Percentiles rank a stretch among this genome's conserved stretches.
Conservation (phyloP, 345 rosid species). For the Acer saccharum region DNA sequence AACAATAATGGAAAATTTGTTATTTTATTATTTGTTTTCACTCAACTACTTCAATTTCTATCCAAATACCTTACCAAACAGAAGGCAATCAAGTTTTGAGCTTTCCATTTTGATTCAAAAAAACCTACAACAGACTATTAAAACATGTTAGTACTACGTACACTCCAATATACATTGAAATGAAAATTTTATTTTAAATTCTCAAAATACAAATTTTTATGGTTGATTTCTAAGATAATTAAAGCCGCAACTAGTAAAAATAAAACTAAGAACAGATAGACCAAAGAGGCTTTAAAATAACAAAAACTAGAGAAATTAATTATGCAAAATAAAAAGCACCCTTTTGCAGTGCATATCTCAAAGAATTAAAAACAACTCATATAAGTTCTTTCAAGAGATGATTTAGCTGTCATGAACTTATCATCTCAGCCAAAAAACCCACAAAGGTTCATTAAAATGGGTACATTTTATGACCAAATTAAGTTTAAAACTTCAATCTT, state of each 20-base stretch:
- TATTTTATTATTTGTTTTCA: background rate
- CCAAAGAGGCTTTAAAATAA: background rate
- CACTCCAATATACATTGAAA: too few species aligned
- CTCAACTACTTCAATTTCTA: background rate
- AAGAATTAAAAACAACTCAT: too few species aligned
- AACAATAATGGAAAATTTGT: background rate
- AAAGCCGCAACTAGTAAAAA: slow-evolving; percentile 23
- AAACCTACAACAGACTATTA: slow-evolving; percentile 32
- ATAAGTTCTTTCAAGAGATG: too few species aligned
- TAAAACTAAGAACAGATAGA: slow-evolving; percentile 13
- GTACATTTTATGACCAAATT: background rate
- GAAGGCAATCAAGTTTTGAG: slow-evolving; percentile 69
- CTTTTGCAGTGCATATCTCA: too few species aligned
- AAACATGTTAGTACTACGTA: slow-evolving; percentile 20
- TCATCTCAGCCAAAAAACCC: background rate
- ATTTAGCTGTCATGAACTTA: background rate
- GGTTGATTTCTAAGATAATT: background rate
- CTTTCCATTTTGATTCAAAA: slow-evolving; percentile 49
- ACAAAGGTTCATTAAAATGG: background rate
- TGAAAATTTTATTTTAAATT: slow-evolving; percentile 11
- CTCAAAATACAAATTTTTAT: slow-evolving; percentile 19
- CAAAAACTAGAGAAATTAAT: too few species aligned
- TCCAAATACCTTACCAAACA: slow-evolving; percentile 59
- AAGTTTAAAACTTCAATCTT: background rate
- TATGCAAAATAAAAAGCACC: too few species aligned